Evolutionary conservation across 1,284 basidiomycete species (phyloP).

Genomic region (Ceratobasidium theobromae): DNA sequence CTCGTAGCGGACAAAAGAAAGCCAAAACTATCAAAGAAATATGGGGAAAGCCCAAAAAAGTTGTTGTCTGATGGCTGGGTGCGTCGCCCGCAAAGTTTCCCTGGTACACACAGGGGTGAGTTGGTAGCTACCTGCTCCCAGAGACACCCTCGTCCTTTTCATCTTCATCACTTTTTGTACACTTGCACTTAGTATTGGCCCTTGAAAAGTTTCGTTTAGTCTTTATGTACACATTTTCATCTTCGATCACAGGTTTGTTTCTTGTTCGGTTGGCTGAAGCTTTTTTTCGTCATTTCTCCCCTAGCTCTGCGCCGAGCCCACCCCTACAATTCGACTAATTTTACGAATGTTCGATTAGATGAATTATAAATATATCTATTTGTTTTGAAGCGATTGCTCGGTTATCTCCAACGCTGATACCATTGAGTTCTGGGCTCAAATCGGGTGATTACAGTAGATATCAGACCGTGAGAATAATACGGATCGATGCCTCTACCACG

Average conservation of each 20-base stretch:
- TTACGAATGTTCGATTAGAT: background rate
- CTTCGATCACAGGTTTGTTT: background rate
- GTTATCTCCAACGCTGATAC: background rate
- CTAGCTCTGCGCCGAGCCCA: background rate
- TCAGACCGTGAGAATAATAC: too few relatives aligned
- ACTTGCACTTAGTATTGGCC: too few relatives aligned
- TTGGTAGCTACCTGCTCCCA: too few relatives aligned
- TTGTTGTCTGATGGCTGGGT: background rate
- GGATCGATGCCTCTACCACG: too few relatives aligned
- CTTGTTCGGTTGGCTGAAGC: background rate
- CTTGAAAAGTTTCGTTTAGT: background rate
- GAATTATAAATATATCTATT: conserved; percentile 1
- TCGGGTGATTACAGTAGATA: background rate
- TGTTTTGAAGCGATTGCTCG: background rate
- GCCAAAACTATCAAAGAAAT: conserved; percentile 5
- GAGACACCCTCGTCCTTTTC: too few relatives aligned
- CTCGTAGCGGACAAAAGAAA: background rate
- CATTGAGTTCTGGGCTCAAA: background rate
- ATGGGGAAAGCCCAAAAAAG: conserved; percentile 1
- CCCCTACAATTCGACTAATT: background rate
- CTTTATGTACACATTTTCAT: too few relatives aligned
- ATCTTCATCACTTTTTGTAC: too few relatives aligned
- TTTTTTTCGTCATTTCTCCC: background rate
- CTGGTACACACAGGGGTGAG: too few relatives aligned
- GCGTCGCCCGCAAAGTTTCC: too few relatives aligned